Base-by-base conservation (phyloP, 2,329 filamentous ascomycete species). In the Delphinella strobiligena region DNA sequence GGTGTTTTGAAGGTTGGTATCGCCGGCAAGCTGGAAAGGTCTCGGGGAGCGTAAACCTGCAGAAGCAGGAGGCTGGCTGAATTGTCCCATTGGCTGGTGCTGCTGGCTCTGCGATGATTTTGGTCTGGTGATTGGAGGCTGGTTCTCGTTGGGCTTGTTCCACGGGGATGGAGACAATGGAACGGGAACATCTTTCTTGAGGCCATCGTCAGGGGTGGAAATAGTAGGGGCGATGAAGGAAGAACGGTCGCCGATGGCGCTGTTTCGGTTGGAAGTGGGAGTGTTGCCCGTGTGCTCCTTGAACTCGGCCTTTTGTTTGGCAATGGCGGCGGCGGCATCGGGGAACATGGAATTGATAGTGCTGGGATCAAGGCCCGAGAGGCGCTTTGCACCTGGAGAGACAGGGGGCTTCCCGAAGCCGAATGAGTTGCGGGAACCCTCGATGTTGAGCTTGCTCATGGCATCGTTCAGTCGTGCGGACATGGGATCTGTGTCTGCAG, bases 341-440 rank as follows among this genome's bases (percentile, higher is more conserved):
- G 91, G 91, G 61, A 98, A 98, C 91, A 98, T 96, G 53, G 86
- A 87, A 62, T 94, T 94, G 63, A 98, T 95, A 17, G 86, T 93
- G 22, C 81, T 86, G 4, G 85, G 74, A 58, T 96, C 89, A 41
- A 98, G 77, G n/a, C 82, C 87, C 34, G 91, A 96, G 59, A 93
- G 91, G 51, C 91, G 80, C 68, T 95, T 96, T 37, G 79, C 76
- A 37, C 80, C 74, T 10, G 86, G 77, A 36, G 82, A 84, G 41
- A 82, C 77, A 30, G 83, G 81, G 46, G 82, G 82, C 49, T 89
- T 85, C 19, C 64, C 64, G 40, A 67, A 60, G 19, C 78, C 78
- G 53, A 94, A 72, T 1, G 89, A 94, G 64, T 87, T 91, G 50
- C 89, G 78, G 48, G 85, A 80, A 48, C 82, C 82, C 50, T 91